Evolutionary conservation across 371 early-diverging fungal species (phyloP), one percentile per base, ranked within the genome.

Genomic region (Rhizopus stolonifer): DNA sequence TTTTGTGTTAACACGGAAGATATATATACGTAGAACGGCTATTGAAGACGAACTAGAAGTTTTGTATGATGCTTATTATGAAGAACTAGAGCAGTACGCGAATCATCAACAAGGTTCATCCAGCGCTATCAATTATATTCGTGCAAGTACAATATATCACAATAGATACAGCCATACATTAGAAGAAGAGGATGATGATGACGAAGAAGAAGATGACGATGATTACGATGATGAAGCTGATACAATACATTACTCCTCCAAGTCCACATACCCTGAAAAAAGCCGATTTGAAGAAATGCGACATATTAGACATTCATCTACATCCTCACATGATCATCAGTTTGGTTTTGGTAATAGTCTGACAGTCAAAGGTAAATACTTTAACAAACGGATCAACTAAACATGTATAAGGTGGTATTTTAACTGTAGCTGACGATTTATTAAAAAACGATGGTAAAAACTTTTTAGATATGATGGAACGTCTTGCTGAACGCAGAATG

Each of bases 401-500:
- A 19, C 5, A 42, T 15, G 21, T 39, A 17, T 50, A 25, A 82
- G 90, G 87, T 24, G 90, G 88, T 22, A 84, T 88, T 46, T 76
- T 93, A 49, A 90, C 92, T 3, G 90, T 91, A 15, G 90, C 92
- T 0, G 93, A 91, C 55, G 92, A 93, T 65, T 81, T 93, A 33
- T 77, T 51, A 25, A 91, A 94, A 43, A 92, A 92, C 45, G 93
- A 94, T 60, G 92, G 96, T 21, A 86, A 86, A 60, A 93, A 92
- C 67, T 94, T 95, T 57, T 70, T 95, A 33, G 94, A 94, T 53
- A 87, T 94, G 79, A 94, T 95, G 94, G 95, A 94, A 61, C 84
- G 87, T n/a, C 72, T 95, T 15, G 94, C 95, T 4, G 93, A 92
- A 64, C 82, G 90, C 29, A 87, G 89, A 50, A 85, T 91, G 65